Conservation (phyloP, 345 rosid species). For the Eucalyptus pauciflora region DNA sequence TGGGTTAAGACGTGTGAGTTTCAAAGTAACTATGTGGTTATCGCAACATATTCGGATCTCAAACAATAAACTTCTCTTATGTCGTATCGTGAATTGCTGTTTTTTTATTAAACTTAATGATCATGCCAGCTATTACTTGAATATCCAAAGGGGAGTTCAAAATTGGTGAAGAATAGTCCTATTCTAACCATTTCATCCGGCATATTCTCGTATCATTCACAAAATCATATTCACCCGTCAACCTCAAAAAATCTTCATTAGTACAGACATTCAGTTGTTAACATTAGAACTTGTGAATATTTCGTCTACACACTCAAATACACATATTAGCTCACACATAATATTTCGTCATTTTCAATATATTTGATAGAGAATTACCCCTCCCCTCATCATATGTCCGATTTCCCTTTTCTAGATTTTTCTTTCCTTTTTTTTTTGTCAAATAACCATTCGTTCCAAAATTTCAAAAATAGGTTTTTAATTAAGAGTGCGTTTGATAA, state of each 20-base stretch:
- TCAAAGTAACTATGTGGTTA: neutral
- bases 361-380: neutral
- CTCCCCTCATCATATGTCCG: neutral
- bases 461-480: neutral
- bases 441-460: neutral
- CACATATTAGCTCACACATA: neutral
- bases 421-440: neutral
- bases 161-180: neutral
- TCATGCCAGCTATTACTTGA: accelerated
- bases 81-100: accelerated
- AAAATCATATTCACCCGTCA: neutral
- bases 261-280: accelerated
- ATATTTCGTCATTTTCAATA: neutral
- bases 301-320: neutral
- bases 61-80: neutral
- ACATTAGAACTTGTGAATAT: neutral
- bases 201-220: neutral
- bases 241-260: neutral
- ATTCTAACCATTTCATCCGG: neutral
- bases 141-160: accelerated
- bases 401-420: neutral
- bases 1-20: neutral
- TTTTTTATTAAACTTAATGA: neutral
- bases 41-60: accelerated
- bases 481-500: neutral